A percentile compares a stretch with the other conserved stretches of the same genome.
phyloP scores from a whole-genome alignment of 1,284 basidiomycete genomes.

The Marasmius sp. region DNA sequence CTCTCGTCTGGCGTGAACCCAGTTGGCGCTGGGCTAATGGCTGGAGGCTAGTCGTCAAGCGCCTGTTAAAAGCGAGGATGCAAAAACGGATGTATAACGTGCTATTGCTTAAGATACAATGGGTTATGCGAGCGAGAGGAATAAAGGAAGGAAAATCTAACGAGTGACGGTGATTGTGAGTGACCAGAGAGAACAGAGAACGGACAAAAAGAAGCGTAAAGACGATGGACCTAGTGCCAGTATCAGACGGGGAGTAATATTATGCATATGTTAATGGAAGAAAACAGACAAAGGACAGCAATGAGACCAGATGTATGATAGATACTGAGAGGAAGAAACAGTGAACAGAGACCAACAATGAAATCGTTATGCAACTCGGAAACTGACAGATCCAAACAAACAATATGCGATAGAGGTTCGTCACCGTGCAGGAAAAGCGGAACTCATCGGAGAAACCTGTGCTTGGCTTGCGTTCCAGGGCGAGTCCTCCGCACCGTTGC shows the following conservation, averaged over 20 bases:
- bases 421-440: slow-evolving; percentile 56
- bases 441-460: slow-evolving; percentile 74
- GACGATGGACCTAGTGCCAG: neutral
- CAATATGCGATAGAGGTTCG: neutral
- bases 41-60: too few relatives aligned
- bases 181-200: neutral
- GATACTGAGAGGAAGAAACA: neutral
- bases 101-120: neutral
- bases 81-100: neutral
- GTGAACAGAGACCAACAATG: too few relatives aligned
- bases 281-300: neutral
- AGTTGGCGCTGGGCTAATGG: too few relatives aligned
- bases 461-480: slow-evolving; percentile 33
- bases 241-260: neutral
- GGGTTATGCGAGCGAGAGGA: neutral
- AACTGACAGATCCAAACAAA: too few relatives aligned
- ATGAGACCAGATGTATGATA: neutral
- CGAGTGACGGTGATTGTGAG: neutral
- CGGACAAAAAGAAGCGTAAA: neutral
- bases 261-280: neutral
- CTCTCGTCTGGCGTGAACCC: too few relatives aligned
- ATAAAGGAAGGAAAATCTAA: neutral
- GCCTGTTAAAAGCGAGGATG: too few relatives aligned
- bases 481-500: slow-evolving; percentile 31
- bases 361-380: too few relatives aligned